A percentile compares a stretch with the other conserved stretches of the same genome.
Evolutionary conservation across 768 basidiomycete genomes (phyloP).

Genomic region (Podaxis carcinomalis): DNA sequence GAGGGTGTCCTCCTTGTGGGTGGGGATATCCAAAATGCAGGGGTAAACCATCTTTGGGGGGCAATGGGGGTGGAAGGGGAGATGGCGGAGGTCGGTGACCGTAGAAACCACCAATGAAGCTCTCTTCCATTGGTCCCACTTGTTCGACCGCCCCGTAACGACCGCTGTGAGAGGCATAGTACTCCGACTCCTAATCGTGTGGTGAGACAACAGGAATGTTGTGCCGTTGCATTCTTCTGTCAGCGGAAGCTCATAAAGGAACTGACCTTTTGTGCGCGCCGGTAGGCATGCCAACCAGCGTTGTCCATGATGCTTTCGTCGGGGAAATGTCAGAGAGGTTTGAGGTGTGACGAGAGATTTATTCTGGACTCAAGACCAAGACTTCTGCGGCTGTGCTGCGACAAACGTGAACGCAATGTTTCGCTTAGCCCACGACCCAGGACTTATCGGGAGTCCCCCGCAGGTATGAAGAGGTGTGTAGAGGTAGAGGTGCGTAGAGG

Average conservation of each 20-base stretch:
- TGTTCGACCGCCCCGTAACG: conserved; percentile 52
- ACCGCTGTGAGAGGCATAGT: conserved; percentile 36
- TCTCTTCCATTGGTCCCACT: conserved; percentile 56
- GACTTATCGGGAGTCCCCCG: neutral
- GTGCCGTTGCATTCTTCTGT: neutral
- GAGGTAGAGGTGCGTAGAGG: too few species aligned
- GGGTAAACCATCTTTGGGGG: conserved; percentile 41
- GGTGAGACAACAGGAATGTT: conserved; percentile 6
- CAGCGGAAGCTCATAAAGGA: neutral
- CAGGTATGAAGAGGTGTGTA: neutral
- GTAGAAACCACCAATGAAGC: conserved; percentile 55
- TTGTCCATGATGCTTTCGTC: conserved; percentile 53
- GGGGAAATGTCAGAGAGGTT: neutral
- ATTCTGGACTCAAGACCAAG: neutral
- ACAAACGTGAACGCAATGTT: neutral
- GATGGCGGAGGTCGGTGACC: conserved; percentile 28
- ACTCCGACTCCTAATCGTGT: conserved; percentile 27
- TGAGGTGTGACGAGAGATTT: neutral
- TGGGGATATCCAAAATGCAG: neutral
- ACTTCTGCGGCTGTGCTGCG: neutral
- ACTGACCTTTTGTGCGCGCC: conserved; percentile 53
- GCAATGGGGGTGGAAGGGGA: conserved; percentile 42
- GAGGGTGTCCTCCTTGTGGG: neutral
- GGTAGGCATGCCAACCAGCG: conserved; percentile 70
- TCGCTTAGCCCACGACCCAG: neutral